Evolutionary conservation across 2,329 filamentous ascomycete species (phyloP), one percentile per base, ranked within the genome.

Genomic region (Cladosporium sp.): DNA sequence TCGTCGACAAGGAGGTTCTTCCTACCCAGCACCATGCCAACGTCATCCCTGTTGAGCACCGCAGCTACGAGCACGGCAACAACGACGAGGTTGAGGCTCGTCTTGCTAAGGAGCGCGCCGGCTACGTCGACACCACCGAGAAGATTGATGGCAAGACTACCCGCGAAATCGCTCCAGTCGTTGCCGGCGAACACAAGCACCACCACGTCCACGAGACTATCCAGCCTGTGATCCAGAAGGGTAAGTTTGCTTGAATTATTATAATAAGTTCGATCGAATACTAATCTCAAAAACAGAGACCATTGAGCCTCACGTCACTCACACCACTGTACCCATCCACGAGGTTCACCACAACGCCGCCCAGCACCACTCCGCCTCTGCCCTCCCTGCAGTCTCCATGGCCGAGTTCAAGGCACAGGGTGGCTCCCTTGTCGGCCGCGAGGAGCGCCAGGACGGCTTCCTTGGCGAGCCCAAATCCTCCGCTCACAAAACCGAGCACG

Each of bases 321-420:
- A 92, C 80, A 91, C 87, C 28, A 91, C 88, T 1, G 82, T 90
- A 0, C 90, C 89, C 0, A 83, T 92, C 50, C 89, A 92, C 69
- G 90, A 92, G 78, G 84, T 85, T 1, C 89, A 92, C 73, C 87
- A 91, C 71, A 86, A 89, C 60, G 81, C 85, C 16, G 82, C 89
- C 1, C 83, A 89, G 66, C 86, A 90, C 74, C 90, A 92, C 73
- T 81, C 83, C 52, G 84, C 87, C 1, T 87, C 88, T 0, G 82
- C 85, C 3, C 81, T 92, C 0, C 89, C 89, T 1, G 77, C 85
- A 12, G 87, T 91, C 74, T 86, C 81, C 40, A 82, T 92, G 74
- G 79, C 82, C 0, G 88, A 92, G 70, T 92, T 90, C 74, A 83
- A 82, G 78, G 74, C 78, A 66, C 75, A 83, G 62, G 86, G 86